Base-by-base conservation (phyloP, 768 basidiomycete species). In the Lenzites betulinus region DNA sequence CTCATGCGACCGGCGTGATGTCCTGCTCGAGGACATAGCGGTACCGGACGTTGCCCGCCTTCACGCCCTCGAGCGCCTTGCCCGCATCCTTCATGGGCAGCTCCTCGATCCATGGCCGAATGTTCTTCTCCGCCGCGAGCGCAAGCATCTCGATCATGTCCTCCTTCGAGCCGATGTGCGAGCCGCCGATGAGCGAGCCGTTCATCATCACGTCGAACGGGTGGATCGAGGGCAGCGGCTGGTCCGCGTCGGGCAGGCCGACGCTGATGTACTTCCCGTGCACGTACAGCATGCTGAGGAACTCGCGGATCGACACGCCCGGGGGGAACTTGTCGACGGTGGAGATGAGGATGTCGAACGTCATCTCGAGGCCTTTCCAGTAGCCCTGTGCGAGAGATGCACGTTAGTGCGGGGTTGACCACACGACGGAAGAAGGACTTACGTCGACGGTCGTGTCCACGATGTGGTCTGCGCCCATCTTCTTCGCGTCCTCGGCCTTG, bases 71-170 rank as follows among this genome's bases (percentile, higher is more conserved):
- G 38, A 86, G 77, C 0, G 83, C 84, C 70, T 81, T 75, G 46
- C 71, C 74, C 4, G 76, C 78, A n/a, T 82, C 73, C 63, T 74
- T 76, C 82, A 84, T 79, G 28, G 78, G 77, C 44, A 80, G 58
- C 67, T 78, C 76, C 58, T 73, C 69, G 65, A 71, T 73, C 70
- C 71, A 83, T 7, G 80, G 77, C 67, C 79, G 77, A 62, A 88
- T 73, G 2, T 74, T 73, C 71, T 87, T 82, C 62, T 82, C 75
- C 12, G 78, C 79, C 1, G 83, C 84, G 46, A 89, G 78, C 53
- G 82, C 69, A 46, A 87, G 77, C 86, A 88, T 89, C 59, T 79
- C 78, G n/a, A 77, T 56, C 23, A 76, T 79, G 67, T 87, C 86
- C 54, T 78, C 74, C 74, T 84, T 85, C 71, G 75, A 81, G 44